Evolutionary conservation across 2,329 filamentous ascomycete genomes (phyloP).

Genomic region (Raffaelea ambrosiae): DNA sequence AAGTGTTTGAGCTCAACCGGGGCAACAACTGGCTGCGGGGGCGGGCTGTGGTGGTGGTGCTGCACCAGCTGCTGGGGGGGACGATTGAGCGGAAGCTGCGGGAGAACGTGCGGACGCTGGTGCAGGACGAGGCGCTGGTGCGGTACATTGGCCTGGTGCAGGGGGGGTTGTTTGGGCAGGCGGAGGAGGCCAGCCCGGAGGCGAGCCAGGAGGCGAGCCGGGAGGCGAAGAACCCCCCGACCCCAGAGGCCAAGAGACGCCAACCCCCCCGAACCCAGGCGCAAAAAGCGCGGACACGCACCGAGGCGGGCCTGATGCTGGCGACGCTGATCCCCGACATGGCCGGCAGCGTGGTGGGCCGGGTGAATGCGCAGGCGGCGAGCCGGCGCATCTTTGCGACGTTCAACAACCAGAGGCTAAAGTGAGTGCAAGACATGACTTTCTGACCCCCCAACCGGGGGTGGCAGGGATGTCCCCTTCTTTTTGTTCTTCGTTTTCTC

Average conservation of each 20-base stretch:
- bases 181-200: no score
- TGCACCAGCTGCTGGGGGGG: constrained; percentile 90
- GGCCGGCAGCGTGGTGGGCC: constrained; percentile 85
- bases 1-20: constrained; percentile 87
- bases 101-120: constrained; percentile 65
- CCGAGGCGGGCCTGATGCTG: constrained; percentile 82
- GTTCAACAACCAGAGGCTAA: constrained; percentile 82
- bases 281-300: constrained; percentile 72
- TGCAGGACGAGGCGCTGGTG: constrained; percentile 73
- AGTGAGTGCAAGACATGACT: constrained; percentile 64
- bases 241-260: constrained; percentile 16
- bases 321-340: constrained; percentile 85
- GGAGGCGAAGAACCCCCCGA: constrained; percentile 10
- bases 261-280: constrained; percentile 53
- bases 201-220: constrained; percentile 34
- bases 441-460: no score
- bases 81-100: constrained; percentile 94
- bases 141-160: constrained; percentile 67
- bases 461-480: no score
- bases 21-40: constrained; percentile 97
- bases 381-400: constrained; percentile 83
- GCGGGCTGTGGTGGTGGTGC: constrained; percentile 86
- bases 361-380: constrained; percentile 83
- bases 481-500: not conserved
- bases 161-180: constrained; percentile 62